Percentiles rank a stretch among this genome's conserved stretches.
These are phyloP conservation scores for Nicotiana benthamiana DNA, from an alignment of 257 asterid species.

Conservation along the genomic window DNA sequence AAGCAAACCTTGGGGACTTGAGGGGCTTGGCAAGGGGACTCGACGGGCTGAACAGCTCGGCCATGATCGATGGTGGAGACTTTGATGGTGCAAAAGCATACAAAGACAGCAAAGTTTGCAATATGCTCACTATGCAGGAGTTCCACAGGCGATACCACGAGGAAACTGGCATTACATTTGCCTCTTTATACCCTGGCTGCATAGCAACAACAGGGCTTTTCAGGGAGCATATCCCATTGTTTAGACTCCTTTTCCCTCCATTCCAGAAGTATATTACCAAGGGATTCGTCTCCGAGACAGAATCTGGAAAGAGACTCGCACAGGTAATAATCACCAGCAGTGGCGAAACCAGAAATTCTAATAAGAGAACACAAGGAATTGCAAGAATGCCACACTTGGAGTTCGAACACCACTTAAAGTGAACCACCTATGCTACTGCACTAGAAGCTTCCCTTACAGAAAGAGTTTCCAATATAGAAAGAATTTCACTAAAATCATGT, in stretches of 20 bases:
- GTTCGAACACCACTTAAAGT: no score
- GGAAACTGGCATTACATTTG: constrained; percentile 79
- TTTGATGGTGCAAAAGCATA: constrained; percentile 96
- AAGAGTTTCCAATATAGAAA: no score
- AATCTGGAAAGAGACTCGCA: constrained; percentile 84
- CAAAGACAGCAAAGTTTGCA: constrained; percentile 96
- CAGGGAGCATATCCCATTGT: constrained; percentile 82
- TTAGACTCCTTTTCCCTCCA: constrained; percentile 79
- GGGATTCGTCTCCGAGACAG: constrained; percentile 84
- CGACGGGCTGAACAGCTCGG: constrained; percentile 55
- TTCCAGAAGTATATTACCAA: constrained; percentile 91
- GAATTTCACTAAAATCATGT: no score
- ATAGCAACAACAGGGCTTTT: constrained; percentile 89
- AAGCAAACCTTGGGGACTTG: constrained; percentile 86
- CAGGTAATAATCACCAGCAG: constrained; percentile 31
- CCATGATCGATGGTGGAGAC: constrained; percentile 89
- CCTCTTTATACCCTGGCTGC: constrained; percentile 93
- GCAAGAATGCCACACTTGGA: no score
- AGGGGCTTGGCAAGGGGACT: constrained; percentile 78
- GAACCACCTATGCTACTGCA: no score
- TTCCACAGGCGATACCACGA: constrained; percentile 84
- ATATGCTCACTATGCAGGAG: constrained; percentile 96
- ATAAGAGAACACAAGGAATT: no score
- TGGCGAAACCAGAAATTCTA: no score
- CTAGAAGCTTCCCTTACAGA: no score